Percentiles rank a stretch among this genome's conserved stretches.
phyloP scores from a whole-genome alignment of 2,329 filamentous ascomycete species.

The Bipolaris gigantea region DNA sequence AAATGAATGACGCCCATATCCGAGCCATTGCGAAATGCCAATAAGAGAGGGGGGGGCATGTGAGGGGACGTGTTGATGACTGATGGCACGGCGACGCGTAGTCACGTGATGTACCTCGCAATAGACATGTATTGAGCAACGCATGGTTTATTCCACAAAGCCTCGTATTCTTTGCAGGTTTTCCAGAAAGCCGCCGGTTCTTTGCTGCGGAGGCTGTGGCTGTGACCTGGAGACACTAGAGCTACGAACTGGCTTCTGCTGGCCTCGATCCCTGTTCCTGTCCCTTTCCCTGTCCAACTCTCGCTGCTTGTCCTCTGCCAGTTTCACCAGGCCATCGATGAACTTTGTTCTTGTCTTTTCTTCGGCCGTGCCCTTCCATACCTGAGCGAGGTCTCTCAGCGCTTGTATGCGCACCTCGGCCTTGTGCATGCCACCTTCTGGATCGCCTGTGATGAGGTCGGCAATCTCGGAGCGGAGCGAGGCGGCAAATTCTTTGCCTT shows the following conservation, averaged over 20 bases:
- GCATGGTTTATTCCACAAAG: slow-evolving; percentile 29
- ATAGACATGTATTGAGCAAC: neutral
- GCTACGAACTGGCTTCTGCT: slow-evolving; percentile 27
- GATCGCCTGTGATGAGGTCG: slow-evolving; percentile 61
- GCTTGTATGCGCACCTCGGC: slow-evolving; percentile 75
- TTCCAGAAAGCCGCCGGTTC: slow-evolving; percentile 43
- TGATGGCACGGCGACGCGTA: slow-evolving; percentile 2
- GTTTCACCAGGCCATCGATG: slow-evolving; percentile 76
- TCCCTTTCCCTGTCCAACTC: slow-evolving; percentile 47
- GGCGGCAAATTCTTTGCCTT: slow-evolving; percentile 78
- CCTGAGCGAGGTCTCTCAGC: slow-evolving; percentile 71
- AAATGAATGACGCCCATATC: neutral
- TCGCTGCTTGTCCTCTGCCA: slow-evolving; percentile 73
- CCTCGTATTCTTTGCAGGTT: slow-evolving; percentile 44
- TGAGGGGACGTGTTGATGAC: neutral
- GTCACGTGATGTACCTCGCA: slow-evolving; percentile 13
- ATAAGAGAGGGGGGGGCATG: neutral
- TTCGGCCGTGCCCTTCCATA: slow-evolving; percentile 96
- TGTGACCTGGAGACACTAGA: slow-evolving; percentile 25
- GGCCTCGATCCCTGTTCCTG: slow-evolving; percentile 19
- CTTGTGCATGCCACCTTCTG: slow-evolving; percentile 66
- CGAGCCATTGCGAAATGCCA: neutral
- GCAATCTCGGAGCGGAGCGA: slow-evolving; percentile 72
- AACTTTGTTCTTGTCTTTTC: slow-evolving; percentile 82
- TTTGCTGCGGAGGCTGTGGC: slow-evolving; percentile 24